Evolutionary conservation across 768 basidiomycete genomes (phyloP).

Genomic region (Macrolepiota dolichaula): DNA sequence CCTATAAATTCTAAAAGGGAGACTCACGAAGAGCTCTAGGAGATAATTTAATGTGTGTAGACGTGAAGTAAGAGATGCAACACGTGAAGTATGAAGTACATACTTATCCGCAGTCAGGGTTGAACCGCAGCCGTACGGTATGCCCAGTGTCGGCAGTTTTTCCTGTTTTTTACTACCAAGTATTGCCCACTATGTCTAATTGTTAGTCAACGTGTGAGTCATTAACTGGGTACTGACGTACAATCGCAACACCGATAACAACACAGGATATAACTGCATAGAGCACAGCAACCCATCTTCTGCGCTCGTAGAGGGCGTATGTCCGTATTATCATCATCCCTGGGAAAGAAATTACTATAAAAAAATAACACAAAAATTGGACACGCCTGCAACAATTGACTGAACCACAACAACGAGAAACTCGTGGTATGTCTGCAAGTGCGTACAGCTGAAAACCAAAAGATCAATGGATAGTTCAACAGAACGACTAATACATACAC

Average conservation of each 20-base stretch:
- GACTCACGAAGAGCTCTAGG: not conserved
- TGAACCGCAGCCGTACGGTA: not conserved
- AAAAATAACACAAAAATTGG: no score
- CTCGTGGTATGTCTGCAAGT: conserved; percentile 31
- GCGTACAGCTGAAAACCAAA: conserved; percentile 25
- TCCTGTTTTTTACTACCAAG: not conserved
- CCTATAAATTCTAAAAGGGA: not conserved
- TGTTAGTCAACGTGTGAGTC: not conserved
- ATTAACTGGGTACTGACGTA: conserved; percentile 10
- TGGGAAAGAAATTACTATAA: conserved; percentile 6
- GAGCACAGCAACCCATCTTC: conserved; percentile 17
- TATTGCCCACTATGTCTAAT: conserved; percentile 1
- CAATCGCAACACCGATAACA: conserved; percentile 18
- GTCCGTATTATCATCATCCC: conserved; percentile 37
- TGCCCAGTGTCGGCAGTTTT: not conserved
- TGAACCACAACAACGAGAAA: conserved; percentile 31
- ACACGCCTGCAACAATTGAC: conserved; percentile 29
- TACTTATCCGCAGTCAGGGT: not conserved
- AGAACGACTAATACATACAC: not conserved
- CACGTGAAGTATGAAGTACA: no score
- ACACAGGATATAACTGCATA: conserved; percentile 21
- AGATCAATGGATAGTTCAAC: not conserved
- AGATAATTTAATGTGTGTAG: not conserved
- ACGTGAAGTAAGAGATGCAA: no score
- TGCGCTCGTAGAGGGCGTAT: conserved; percentile 40